Base-by-base conservation (phyloP, 768 basidiomycete genomes). In the Collybiopsis luxurians region DNA sequence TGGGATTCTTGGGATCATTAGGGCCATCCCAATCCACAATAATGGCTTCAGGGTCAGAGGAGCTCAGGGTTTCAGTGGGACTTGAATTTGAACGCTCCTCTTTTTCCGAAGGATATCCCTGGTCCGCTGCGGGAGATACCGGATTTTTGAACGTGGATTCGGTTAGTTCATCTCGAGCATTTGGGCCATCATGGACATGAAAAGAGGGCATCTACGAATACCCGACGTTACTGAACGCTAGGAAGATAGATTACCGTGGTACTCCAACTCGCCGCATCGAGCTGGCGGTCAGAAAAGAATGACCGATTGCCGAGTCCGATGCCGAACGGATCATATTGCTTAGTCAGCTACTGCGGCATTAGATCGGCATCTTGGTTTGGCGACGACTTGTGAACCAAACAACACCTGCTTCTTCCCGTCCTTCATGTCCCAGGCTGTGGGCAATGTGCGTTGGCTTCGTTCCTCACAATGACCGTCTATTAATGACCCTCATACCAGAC, bases 391-490 rank as follows among this genome's bases (percentile, higher is more conserved):
- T 15, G 28, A 24, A 36, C 15, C 38, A 53, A 53, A 40, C 52
- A 38, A 21, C 6, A 12, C 23, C 36, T 34, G 9, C 23, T 55
- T 54, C 59, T 31, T 36, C 15, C 24, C 28, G 31, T 27, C 38
- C 27, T 55, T 59, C 62, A 92, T 92, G 90, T 92, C 91, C 45
- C 90, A 92, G 71, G 82, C 82, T 46, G 78, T 91, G 44, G 90
- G 90, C 68, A 92, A 90, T 67, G 90, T 90, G 74, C 30, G 82
- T 74, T n/a, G 52, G 27, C 10, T 26, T 26, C 12, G 6, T 38
- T 21, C 27, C n/a, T 44, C n/a, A 3, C 2, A 19, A 26, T 28
- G 13, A 21, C 19, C 11, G 1, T 7, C 26, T 26, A 38, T 21
- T 30, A 31, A 38, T 24, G 27, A 3, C 19, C 6, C 26, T 43